phyloP scores from a whole-genome alignment of 2,329 filamentous ascomycete genomes.

The Epichloe typhina region DNA sequence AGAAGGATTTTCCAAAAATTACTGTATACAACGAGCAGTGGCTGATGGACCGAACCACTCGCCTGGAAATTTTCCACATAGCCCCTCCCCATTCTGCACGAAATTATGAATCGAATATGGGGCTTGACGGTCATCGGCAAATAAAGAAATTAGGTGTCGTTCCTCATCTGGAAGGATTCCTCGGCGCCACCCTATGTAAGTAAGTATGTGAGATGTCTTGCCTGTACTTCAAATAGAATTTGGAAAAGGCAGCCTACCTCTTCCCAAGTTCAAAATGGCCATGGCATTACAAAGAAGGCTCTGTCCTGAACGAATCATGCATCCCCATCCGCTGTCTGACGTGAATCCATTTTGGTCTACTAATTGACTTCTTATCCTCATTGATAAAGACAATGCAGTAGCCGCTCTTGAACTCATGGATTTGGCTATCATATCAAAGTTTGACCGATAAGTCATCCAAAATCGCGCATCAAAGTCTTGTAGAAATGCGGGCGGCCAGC shows the following conservation, averaged over 20 bases:
- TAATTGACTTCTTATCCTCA: conserved; percentile 70
- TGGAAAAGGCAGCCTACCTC: conserved; percentile 42
- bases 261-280: conserved; percentile 56
- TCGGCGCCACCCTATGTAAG: conserved; percentile 56
- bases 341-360: conserved; percentile 72
- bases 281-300: conserved; percentile 83
- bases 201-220: conserved; percentile 3
- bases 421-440: conserved; percentile 70
- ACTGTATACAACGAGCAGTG: conserved; percentile 89
- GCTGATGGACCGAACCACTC: conserved; percentile 99
- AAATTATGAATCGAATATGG: conserved; percentile 95
- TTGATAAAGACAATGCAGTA: conserved; percentile 64
- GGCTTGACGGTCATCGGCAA: conserved; percentile 74
- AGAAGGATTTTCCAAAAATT: conserved; percentile 20
- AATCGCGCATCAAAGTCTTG: conserved; percentile 86
- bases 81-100: conserved; percentile 76
- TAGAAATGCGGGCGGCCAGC: conserved; percentile 77
- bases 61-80: conserved; percentile 87
- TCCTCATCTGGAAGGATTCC: conserved; percentile 47
- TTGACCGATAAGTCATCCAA: conserved; percentile 93
- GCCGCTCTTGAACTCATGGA: conserved; percentile 60
- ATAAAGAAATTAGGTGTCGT: conserved; percentile 59
- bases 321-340: conserved; percentile 93
- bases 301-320: conserved; percentile 96
- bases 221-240: neutral